Evolutionary conservation across 1,284 basidiomycete species (phyloP).

Genomic region (Meripilus lineatus): DNA sequence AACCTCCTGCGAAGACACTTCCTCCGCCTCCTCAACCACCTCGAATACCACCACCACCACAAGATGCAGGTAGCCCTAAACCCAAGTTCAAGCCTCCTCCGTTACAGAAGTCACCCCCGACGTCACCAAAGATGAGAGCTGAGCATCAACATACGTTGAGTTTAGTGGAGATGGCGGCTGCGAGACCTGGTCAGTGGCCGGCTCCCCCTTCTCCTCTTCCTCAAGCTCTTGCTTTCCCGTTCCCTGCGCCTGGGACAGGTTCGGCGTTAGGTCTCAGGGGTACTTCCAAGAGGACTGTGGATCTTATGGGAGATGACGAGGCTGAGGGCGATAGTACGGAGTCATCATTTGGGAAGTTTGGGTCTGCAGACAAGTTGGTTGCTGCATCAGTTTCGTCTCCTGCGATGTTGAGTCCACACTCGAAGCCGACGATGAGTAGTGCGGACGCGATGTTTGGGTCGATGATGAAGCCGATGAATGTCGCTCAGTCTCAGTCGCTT

Average conservation of each 20-base stretch:
- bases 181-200: conserved; percentile 56
- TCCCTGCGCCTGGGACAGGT: conserved; percentile 9
- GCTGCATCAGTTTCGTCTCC: conserved; percentile 5
- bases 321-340: too few species aligned
- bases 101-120: conserved; percentile 3
- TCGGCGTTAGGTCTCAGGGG: not conserved
- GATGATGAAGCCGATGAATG: not conserved
- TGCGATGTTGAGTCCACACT: conserved; percentile 2
- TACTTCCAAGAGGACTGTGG: conserved; percentile 4
- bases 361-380: conserved; percentile 6
- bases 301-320: conserved; percentile 24
- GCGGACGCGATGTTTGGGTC: not conserved
- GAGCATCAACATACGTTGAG: conserved; percentile 49
- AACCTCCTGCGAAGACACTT: conserved; percentile 10
- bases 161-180: conserved; percentile 49
- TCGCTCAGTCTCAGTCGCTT: conserved; percentile 3
- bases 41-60: conserved; percentile 1
- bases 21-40: conserved; percentile 9
- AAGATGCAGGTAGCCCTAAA: not conserved
- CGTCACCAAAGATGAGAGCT: conserved; percentile 8
- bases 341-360: conserved; percentile 10
- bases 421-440: not conserved
- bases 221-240: conserved; percentile 34
- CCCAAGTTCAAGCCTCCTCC: conserved; percentile 1
- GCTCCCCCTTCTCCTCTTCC: conserved; percentile 53